Evolutionary conservation across 2,329 filamentous ascomycete genomes (phyloP).

Genomic region (Paraphaeosphaeria sporulosa): DNA sequence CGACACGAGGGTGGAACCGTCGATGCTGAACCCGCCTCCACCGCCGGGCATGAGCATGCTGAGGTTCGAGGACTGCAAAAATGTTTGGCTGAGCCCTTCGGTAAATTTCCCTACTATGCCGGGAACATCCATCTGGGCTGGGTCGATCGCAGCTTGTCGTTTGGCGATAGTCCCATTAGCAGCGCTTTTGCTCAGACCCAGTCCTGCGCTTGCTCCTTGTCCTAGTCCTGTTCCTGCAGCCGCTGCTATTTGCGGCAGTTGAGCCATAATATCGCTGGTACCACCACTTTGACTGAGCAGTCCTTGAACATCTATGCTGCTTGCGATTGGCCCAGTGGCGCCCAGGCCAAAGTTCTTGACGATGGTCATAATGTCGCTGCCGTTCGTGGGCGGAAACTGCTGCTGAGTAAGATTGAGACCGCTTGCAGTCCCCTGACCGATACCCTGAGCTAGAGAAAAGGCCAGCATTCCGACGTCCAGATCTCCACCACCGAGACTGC

Average conservation of each 20-base stretch:
- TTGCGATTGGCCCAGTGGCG: slow-evolving; percentile 32
- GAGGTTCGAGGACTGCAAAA: slow-evolving; percentile 31
- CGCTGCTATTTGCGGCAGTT: slow-evolving; percentile 34
- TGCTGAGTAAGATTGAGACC: slow-evolving; percentile 34
- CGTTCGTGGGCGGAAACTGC: slow-evolving; percentile 26
- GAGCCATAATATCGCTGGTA: slow-evolving; percentile 19
- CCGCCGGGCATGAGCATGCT: slow-evolving; percentile 16
- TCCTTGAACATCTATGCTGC: slow-evolving; percentile 27
- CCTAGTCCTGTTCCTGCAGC: slow-evolving; percentile 38
- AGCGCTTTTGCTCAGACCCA: slow-evolving; percentile 23
- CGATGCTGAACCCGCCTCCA: slow-evolving; percentile 20
- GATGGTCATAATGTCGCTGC: slow-evolving; percentile 27
- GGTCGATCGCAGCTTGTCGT: slow-evolving; percentile 20
- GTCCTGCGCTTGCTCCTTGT: slow-evolving; percentile 34
- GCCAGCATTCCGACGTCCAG: slow-evolving; percentile 28
- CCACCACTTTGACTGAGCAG: slow-evolving; percentile 24
- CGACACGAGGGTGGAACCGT: slow-evolving; percentile 23
- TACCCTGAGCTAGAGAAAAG: slow-evolving; percentile 37
- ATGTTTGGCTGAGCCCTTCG: slow-evolving; percentile 35
- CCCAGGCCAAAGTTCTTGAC: slow-evolving; percentile 40
- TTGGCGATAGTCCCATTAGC: slow-evolving; percentile 14
- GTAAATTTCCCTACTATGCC: slow-evolving; percentile 31
- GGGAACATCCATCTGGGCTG: slow-evolving; percentile 24
- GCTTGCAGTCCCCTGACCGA: slow-evolving; percentile 35
- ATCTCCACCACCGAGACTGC: not conserved